Percentiles rank a stretch among this genome's conserved stretches.
Evolutionary conservation across 2,329 filamentous ascomycete genomes (phyloP).

Genomic region (Geosmithia flava): DNA sequence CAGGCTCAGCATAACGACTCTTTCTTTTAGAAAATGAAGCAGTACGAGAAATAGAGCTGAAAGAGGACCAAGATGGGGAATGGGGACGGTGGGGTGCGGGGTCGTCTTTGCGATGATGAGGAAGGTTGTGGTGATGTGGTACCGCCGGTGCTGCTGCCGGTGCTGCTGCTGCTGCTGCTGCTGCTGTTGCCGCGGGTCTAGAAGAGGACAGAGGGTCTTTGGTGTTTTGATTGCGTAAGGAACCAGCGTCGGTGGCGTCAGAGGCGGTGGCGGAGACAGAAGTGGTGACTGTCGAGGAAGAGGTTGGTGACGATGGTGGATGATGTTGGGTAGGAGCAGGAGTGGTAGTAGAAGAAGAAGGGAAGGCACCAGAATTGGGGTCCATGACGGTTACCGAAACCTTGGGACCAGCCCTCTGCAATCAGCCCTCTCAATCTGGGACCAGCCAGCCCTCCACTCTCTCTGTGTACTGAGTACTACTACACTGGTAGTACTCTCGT

Average conservation of each 20-base stretch:
- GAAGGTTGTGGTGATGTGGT: constrained; percentile 4
- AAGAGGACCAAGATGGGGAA: constrained; percentile 11
- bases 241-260: background rate
- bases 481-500: too few species aligned
- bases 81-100: constrained; percentile 27
- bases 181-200: background rate
- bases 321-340: background rate
- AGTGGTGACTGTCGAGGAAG: constrained; percentile 1
- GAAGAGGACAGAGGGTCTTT: background rate
- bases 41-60: constrained; percentile 4
- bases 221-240: background rate
- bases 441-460: background rate
- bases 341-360: constrained; percentile 1
- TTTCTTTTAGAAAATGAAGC: constrained; percentile 28
- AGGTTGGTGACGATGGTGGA: background rate
- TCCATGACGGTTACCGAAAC: background rate
- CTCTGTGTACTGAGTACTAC: too few species aligned
- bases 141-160: background rate
- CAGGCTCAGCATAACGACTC: constrained; percentile 45
- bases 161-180: too few species aligned
- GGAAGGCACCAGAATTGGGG: background rate
- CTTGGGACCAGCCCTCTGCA: background rate
- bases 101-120: constrained; percentile 9
- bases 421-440: background rate
- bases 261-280: background rate